Base-by-base conservation (phyloP, 2,329 filamentous ascomycete genomes). In the Penicillium sp. region DNA sequence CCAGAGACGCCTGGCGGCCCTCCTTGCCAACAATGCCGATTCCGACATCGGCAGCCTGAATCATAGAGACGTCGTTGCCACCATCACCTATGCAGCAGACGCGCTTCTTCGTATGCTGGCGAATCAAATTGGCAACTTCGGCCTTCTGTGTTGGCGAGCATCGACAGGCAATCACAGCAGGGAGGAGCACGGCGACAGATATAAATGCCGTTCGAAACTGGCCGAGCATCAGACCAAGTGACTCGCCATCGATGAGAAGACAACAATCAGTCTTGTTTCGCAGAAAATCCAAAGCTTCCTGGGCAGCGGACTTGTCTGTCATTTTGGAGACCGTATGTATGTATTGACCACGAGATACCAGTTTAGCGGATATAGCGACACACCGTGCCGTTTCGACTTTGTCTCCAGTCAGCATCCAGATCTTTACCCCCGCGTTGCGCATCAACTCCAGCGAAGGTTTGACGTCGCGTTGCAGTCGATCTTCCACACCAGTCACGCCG, bases 371-470 rank as follows among this genome's bases (percentile, higher is more conserved):
- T 29, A 98, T 84, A 2, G 92, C 93, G 9, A 98, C 90, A 64
- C 92, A 98, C 23, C 92, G 82, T 11, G 92, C 92, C 10, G 92
- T 98, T 67, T 98, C 92, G 2, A 98, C 86, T 66, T 98, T 98
- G 72, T 98, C 92, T 31, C 92, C 92, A 0, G 92, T 98, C 60
- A 98, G 73, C 92, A 98, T 98, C 92, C 92, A 98, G 34, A 98
- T 96, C 65, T 96, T 96, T 67, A 98, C 92, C 16, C 92, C 92
- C 0, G 92, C 92, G 55, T 98, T 98, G 50, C 92, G 85, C 35
- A 98, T 76, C 4, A 98, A 77, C 64, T 98, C 93, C 4, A 98
- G 74, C 0, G 88, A 95, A 1, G 90, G 85, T 62, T 96, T 98
- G 57, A 98, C 92, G 56, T 96, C 88, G 47, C 82, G 82, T 61